Base-by-base conservation (phyloP, 2,329 filamentous ascomycete species). In the Aspergillus sp. region DNA sequence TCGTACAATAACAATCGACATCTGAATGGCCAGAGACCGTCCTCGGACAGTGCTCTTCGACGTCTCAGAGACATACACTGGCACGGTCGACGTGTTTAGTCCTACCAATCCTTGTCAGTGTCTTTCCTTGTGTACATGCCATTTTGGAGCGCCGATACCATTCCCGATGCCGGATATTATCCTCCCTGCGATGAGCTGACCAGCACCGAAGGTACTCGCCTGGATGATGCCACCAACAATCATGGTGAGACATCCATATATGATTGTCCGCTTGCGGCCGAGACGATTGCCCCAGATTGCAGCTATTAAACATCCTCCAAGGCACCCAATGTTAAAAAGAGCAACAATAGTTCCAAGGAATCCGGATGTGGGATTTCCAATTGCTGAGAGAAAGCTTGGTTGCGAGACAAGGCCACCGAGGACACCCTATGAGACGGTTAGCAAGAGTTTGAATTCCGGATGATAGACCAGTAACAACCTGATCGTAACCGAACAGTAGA, bases 181-280 rank as follows among this genome's bases (percentile, higher is more conserved):
- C 15, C 79, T 70, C 20, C 80, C 80, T 17, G 79, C 75, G 48
- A 82, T 79, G 76, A 82, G 80, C 51, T 79, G 72, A 8, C 76
- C 67, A 0, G 78, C 69, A 19, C 72, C 68, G 56, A 73, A 82
- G 0, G 79, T 71, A 5, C 77, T 70, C 51, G 77, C 78, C 58
- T 82, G 79, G 1, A 83, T 67, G 49, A 81, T 74, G 5, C 79
- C 80, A 4, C 79, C 80, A 53, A 80, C 69, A 41, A 70, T 71
- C 70, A 73, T 65, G 61, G 71, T 51, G 72, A 51, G 15, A 37
- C 53, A 56, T 2, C 53, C 53, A 12, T n/a, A 50, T n/a, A 13
- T 30, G 19, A 56, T 56, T 1, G 45, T 41, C 7, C 22, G 41
- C 19, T 45, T 56, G 7, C 53, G 53, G 13, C 53, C 54, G 51